Conservation (phyloP, 345 rosid species). For the Hypericum androsaemum region DNA sequence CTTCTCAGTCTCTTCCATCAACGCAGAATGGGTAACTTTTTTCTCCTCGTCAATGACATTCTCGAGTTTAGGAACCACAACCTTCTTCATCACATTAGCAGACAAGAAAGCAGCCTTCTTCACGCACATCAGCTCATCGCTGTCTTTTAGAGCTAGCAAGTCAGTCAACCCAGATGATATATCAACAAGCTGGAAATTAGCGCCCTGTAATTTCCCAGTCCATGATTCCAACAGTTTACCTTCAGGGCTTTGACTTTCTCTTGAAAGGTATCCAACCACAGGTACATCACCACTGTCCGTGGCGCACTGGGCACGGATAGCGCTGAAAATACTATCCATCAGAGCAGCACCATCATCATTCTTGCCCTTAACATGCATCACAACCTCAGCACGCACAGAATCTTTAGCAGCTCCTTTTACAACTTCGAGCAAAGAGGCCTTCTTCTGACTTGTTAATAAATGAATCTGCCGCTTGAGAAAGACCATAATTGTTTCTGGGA, state of each 20-base stretch:
- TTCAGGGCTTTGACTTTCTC: conserved; percentile 75
- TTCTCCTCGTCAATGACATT: conserved; percentile 85
- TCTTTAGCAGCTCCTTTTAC: conserved; percentile 54
- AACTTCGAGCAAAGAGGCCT: conserved; percentile 62
- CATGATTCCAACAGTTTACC: conserved; percentile 82
- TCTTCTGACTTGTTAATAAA: conserved; percentile 70
- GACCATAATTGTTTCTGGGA: conserved; percentile 90
- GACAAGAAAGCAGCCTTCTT: conserved; percentile 78
- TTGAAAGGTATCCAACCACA: conserved; percentile 57
- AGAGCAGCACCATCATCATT: conserved; percentile 53
- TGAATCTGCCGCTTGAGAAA: conserved; percentile 66
- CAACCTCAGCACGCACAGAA: conserved; percentile 50
- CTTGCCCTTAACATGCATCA: conserved; percentile 59
- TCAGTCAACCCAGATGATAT: conserved; percentile 70
- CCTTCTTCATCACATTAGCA: conserved; percentile 64
- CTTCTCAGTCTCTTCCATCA: conserved; percentile 91
- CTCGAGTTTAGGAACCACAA: conserved; percentile 87
- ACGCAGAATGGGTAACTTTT: conserved; percentile 62
- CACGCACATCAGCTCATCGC: conserved; percentile 53
- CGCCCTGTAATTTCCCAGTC: conserved; percentile 50
- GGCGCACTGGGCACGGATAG: conserved; percentile 38
- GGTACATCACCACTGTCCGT: conserved; percentile 32
- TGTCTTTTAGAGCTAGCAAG: conserved; percentile 77
- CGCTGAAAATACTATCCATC: conserved; percentile 62
- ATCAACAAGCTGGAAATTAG: conserved; percentile 51